A percentile compares a stretch with the other conserved stretches of the same genome.
phyloP scores from a whole-genome alignment of 2,329 filamentous ascomycete species.

The Venturia carpophila region DNA sequence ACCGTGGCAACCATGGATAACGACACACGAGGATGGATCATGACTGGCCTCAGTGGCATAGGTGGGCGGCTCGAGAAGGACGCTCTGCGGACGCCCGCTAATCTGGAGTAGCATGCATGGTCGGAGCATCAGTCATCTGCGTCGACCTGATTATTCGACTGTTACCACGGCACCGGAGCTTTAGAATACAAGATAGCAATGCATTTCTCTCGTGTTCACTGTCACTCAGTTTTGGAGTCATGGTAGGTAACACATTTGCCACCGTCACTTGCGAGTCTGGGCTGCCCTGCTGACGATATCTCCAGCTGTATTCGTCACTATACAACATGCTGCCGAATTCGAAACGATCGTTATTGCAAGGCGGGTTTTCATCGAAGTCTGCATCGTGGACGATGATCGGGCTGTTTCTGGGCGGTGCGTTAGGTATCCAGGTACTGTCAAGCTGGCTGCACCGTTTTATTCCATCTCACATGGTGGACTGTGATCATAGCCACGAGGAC shows the following conservation, averaged over 20 bases:
- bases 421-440: slow-evolving; percentile 68
- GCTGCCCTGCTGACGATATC: slow-evolving; percentile 1
- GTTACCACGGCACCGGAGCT: slow-evolving; percentile 66
- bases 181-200: slow-evolving; percentile 84
- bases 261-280: neutral
- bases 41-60: slow-evolving; percentile 74
- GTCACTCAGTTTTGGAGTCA: slow-evolving; percentile 90
- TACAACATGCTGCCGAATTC: slow-evolving; percentile 91
- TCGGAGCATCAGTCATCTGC: slow-evolving; percentile 79
- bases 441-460: slow-evolving; percentile 64
- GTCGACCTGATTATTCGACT: slow-evolving; percentile 69
- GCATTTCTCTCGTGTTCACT: slow-evolving; percentile 79
- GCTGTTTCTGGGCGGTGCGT: slow-evolving; percentile 63
- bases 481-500: slow-evolving; percentile 64
- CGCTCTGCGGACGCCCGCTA: neutral
- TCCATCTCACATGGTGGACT: slow-evolving; percentile 73
- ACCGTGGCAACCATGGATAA: slow-evolving; percentile 49
- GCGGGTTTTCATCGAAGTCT: slow-evolving; percentile 55
- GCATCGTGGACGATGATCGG: slow-evolving; percentile 63
- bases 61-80: slow-evolving; percentile 36
- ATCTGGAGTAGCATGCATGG: slow-evolving; percentile 30
- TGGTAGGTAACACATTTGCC: slow-evolving; percentile 52
- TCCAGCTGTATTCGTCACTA: slow-evolving; percentile 78
- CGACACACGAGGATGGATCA: slow-evolving; percentile 89
- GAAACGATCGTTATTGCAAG: slow-evolving; percentile 65